A percentile compares a stretch with the other conserved stretches of the same genome.
These are phyloP conservation scores for Pseudogymnoascus sp. DNA, from an alignment of 2,329 filamentous ascomycete species.

Conservation along the genomic window DNA sequence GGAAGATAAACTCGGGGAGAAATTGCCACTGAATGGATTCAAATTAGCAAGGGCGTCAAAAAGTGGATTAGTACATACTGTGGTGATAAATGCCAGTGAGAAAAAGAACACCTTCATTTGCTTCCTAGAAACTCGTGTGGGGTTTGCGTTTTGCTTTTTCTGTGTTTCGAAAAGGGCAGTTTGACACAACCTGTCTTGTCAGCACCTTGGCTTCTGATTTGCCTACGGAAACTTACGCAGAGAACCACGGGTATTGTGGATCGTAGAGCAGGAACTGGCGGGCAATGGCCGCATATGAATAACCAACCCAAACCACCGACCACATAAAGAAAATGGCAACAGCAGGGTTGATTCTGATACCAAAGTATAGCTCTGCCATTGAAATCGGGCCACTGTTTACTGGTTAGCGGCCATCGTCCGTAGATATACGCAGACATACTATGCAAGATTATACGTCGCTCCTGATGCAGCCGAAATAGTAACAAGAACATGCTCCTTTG, in stretches of 20 bases:
- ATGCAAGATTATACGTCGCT: conserved; percentile 43
- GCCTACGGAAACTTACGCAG: conserved; percentile 29
- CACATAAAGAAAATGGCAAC: conserved; percentile 54
- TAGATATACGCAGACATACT: conserved; percentile 15
- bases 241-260: conserved; percentile 46
- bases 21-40: conserved; percentile 43
- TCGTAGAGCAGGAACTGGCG: conserved; percentile 50
- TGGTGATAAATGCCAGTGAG: conserved; percentile 41
- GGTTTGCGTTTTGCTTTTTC: conserved; percentile 42
- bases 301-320: conserved; percentile 49
- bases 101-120: conserved; percentile 51
- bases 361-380: conserved; percentile 50
- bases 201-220: conserved; percentile 14
- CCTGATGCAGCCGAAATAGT: conserved; percentile 43
- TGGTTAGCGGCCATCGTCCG: not conserved
- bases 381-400: conserved; percentile 36
- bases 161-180: conserved; percentile 51
- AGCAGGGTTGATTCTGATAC: conserved; percentile 41
- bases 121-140: conserved; percentile 39
- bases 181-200: conserved; percentile 34
- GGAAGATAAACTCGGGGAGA: conserved; percentile 51
- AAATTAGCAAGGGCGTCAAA: too few relatives aligned
- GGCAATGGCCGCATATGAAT: conserved; percentile 49
- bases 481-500: conserved; percentile 25
- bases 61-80: conserved; percentile 18